Conservation (phyloP, 495 filamentous ascomycete species). For the Letharia lupina region DNA sequence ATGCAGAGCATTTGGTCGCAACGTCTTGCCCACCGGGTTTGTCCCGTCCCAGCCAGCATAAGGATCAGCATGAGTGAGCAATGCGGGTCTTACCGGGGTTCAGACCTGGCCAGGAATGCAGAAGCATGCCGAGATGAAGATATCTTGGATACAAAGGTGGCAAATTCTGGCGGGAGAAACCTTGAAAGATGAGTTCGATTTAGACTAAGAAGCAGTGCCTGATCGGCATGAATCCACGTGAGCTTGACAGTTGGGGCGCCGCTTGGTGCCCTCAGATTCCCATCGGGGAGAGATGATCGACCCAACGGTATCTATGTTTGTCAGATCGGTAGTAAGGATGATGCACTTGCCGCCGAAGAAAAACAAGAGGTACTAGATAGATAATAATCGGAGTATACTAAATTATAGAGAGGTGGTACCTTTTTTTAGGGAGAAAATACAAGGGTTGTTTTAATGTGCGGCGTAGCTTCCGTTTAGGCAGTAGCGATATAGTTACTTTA, state of each 20-base stretch:
- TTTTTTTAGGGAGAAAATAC: neutral
- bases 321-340: neutral
- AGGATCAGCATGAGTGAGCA: neutral
- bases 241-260: neutral
- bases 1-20: neutral
- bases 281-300: neutral
- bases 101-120: neutral
- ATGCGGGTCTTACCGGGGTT: neutral
- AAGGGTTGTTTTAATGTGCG: neutral
- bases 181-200: neutral
- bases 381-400: neutral
- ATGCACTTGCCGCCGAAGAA: neutral
- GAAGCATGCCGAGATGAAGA: neutral
- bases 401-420: neutral
- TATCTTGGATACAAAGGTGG: neutral
- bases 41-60: neutral
- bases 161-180: neutral
- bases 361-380: no score
- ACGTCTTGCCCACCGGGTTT: neutral
- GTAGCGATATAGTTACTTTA: neutral
- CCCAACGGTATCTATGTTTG: neutral
- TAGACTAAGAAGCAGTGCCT: neutral
- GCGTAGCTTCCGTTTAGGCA: slow-evolving; percentile 1
- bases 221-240: slow-evolving; percentile 5
- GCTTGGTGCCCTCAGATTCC: neutral